These are phyloP conservation scores for Corchorus olitorius DNA, from an alignment of 345 rosid species.

Conservation along the genomic window DNA sequence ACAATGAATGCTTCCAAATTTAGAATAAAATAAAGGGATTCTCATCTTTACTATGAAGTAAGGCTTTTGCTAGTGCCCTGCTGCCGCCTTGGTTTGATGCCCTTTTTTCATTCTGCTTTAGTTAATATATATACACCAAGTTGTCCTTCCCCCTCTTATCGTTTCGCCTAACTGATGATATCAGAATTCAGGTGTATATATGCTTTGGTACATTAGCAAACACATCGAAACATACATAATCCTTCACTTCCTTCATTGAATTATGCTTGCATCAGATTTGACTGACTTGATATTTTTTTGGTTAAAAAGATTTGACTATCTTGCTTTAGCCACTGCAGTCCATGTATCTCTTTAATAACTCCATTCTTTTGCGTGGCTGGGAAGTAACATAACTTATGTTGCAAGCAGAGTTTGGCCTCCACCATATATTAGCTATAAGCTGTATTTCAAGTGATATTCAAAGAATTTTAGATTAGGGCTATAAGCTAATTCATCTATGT, in stretches of 20 bases:
- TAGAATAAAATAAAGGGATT: neutral
- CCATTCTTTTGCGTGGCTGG: neutral
- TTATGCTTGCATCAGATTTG: neutral
- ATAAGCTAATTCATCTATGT: neutral
- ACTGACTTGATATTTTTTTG: no score
- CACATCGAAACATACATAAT: neutral
- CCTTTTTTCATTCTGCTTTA: neutral
- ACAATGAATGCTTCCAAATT: neutral
- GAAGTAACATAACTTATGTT: neutral
- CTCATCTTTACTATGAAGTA: no score
- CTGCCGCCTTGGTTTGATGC: neutral
- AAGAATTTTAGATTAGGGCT: neutral
- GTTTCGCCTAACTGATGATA: neutral
- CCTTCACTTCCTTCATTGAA: neutral
- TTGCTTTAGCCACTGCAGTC: neutral
- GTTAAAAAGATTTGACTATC: neutral
- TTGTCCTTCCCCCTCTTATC: neutral
- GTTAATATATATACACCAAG: neutral
- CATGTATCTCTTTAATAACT: no score
- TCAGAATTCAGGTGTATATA: no score
- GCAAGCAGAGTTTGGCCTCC: neutral
- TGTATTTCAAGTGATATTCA: neutral
- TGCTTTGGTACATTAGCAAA: neutral
- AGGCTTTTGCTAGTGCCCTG: neutral
- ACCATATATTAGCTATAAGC: neutral